Evolutionary conservation across 768 basidiomycete genomes (phyloP).

Genomic region (Leccinum truebloodii): DNA sequence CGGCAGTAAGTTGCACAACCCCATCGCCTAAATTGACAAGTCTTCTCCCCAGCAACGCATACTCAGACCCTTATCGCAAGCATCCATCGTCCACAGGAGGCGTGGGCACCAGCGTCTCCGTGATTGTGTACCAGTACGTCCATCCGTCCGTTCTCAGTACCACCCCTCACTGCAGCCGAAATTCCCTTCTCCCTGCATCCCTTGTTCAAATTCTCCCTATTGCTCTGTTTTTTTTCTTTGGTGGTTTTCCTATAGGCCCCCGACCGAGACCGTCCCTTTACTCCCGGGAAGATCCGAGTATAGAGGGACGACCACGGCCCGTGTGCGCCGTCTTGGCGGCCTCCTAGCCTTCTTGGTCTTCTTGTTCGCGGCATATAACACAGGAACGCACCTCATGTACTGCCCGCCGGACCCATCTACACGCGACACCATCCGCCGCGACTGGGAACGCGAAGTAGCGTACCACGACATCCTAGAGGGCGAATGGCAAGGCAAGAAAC

Average conservation of each 20-base stretch:
- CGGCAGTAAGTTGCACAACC: too few relatives aligned
- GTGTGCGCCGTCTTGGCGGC: not conserved
- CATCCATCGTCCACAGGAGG: too few relatives aligned
- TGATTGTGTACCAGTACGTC: not conserved
- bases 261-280: not conserved
- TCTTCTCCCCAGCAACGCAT: not conserved
- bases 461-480: not conserved
- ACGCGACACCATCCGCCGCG: slow-evolving; percentile 2
- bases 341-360: not conserved
- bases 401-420: slow-evolving; percentile 12
- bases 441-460: slow-evolving; percentile 9
- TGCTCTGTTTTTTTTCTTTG: not conserved
- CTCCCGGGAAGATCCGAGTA: not conserved
- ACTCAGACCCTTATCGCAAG: not conserved
- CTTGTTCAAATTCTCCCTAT: too few relatives aligned
- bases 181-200: too few relatives aligned
- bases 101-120: not conserved
- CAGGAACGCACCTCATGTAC: not conserved
- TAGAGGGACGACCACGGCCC: too few relatives aligned
- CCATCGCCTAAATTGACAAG: too few relatives aligned
- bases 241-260: not conserved
- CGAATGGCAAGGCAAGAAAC: slow-evolving; percentile 7
- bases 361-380: not conserved
- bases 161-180: too few relatives aligned
- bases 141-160: too few relatives aligned